Evolutionary conservation across 805 yeast species (phyloP), one percentile per base, ranked within the genome.

Genomic region (Wickerhamomyces ciferrii): DNA sequence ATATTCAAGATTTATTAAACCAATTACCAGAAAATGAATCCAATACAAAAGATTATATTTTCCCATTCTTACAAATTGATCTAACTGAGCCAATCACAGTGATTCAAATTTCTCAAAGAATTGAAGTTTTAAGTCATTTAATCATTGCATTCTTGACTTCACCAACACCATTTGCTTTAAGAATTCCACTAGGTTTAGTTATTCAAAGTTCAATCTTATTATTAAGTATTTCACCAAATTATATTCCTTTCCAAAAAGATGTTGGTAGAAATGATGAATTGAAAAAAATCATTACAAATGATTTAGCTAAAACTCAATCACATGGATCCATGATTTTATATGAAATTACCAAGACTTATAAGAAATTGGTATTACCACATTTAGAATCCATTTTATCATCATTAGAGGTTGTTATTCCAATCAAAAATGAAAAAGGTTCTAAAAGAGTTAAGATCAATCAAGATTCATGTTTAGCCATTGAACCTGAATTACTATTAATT

Each of bases 101-200:
- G 4, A 66, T 75, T 47, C 65, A 71, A 48, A 71, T 85, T 20
- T 74, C 83, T 3, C 64, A 69, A 37, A 70, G 90, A 59, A 50
- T 84, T 11, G 62, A 68, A 11, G 54, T 75, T 5, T 63, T 86
- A 34, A 61, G 72, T 32, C 68, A 68, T 27, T 47, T 83, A 46
- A 44, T 85, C 51, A 52, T 60, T 47, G 64, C 75, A 2, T 77
- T 75, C 47, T 58, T 80, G 31, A 63, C 73, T 3, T 67, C 78
- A 8, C 75, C 79, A 23, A 80, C 89, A 1, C 78, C 76, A 37
- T 73, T 69, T 53, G 68, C 81, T 13, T 73, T 82, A 9, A 69
- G 73, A 50, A 71, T 86, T 8, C 94, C 95, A 3, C 51, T 87
- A 14, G 91, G 92, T 1, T 55, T 66, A 40, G 58, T 84, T 3